A percentile compares a stretch with the other conserved stretches of the same genome.
Conservation (phyloP, 2,329 filamentous ascomycete species). For the Talaromyces sp. region DNA sequence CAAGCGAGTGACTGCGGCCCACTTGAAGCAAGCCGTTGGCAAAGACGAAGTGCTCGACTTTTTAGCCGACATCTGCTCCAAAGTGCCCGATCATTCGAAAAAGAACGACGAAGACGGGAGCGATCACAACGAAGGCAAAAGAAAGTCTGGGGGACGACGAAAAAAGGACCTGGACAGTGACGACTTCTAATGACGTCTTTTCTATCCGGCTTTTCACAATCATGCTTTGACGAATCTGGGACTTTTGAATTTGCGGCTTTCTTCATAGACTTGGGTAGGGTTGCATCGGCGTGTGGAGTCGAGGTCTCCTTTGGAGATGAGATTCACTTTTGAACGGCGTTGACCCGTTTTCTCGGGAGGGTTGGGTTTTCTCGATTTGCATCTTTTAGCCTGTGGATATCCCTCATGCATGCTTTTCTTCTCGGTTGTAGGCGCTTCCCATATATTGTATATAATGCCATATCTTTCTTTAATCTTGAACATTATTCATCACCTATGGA, state of each 20-base stretch:
- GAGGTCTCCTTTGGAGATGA: background rate
- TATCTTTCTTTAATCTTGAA: background rate
- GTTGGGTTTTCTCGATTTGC: background rate
- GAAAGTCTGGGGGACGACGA: conserved; percentile 39
- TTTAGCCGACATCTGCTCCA: conserved; percentile 79
- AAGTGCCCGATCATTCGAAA: conserved; percentile 63
- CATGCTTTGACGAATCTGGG: background rate
- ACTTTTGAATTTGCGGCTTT: background rate
- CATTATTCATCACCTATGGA: background rate
- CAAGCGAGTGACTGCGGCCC: conserved; percentile 82
- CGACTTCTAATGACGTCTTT: conserved; percentile 5
- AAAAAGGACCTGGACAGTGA: conserved; percentile 43
- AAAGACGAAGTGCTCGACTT: conserved; percentile 94
- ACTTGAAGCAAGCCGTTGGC: conserved; percentile 86
- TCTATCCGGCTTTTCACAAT: background rate
- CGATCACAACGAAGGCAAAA: conserved; percentile 36
- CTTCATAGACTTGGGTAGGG: background rate
- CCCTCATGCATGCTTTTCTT: background rate
- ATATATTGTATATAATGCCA: background rate
- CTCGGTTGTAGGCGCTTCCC: background rate
- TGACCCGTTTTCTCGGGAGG: background rate
- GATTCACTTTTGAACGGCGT: background rate
- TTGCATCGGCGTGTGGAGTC: background rate
- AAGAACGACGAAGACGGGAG: conserved; percentile 39
- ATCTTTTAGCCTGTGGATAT: conserved; percentile 2